Percentiles rank a stretch among this genome's conserved stretches.
phyloP scores from a whole-genome alignment of 352 stramenopile species.

The Phytophthora sp. region DNA sequence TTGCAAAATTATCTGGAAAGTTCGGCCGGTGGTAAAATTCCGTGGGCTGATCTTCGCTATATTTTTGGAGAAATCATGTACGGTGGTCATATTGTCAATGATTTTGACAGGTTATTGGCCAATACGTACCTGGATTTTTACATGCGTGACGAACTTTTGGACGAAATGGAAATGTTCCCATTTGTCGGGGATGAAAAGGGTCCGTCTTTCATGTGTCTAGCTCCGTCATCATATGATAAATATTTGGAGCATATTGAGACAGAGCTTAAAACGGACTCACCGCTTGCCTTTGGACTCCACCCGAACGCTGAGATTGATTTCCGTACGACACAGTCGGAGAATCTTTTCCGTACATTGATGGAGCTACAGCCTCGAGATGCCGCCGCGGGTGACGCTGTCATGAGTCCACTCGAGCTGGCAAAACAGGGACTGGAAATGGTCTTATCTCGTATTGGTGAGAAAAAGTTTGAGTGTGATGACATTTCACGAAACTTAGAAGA shows the following conservation, averaged over 20 bases:
- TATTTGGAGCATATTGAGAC: constrained; percentile 98
- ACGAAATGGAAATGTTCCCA: constrained; percentile 99
- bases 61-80: constrained; percentile 99
- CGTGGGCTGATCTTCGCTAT: constrained; percentile 96
- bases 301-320: constrained; percentile 99
- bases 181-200: constrained; percentile 97
- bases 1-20: constrained; percentile 98
- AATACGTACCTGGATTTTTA: constrained; percentile 99
- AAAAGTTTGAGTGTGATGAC: constrained; percentile 98
- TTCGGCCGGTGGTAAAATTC: constrained; percentile 93
- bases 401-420: constrained; percentile 94
- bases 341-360: constrained; percentile 95
- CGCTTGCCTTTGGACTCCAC: constrained; percentile 97
- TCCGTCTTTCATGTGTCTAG: constrained; percentile 93
- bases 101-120: constrained; percentile 94
- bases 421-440: constrained; percentile 92
- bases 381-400: constrained; percentile 81
- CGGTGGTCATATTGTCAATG: constrained; percentile 96
- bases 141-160: constrained; percentile 97
- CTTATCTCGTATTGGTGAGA: constrained; percentile 95
- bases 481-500: constrained; percentile 94
- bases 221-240: constrained; percentile 97
- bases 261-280: constrained; percentile 96
- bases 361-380: constrained; percentile 95
- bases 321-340: constrained; percentile 96